phyloP scores from a whole-genome alignment of 306 rosid genomes.

The Lablab purpureus region DNA sequence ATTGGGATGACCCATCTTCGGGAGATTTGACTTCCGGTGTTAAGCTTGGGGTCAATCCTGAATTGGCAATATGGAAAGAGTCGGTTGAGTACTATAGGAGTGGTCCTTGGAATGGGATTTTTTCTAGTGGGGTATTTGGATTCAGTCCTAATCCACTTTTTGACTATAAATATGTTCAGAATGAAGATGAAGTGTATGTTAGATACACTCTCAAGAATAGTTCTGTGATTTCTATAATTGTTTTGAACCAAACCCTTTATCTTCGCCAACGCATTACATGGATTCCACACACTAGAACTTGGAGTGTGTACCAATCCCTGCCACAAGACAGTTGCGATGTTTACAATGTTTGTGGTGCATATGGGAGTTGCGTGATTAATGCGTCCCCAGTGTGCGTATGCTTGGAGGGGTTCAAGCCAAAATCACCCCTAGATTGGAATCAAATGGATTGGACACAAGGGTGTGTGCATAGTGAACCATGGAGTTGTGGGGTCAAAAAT shows the following conservation, averaged over 20 bases:
- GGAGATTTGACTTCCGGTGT: conserved; percentile 40
- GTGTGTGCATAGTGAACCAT: background rate
- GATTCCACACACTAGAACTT: conserved; percentile 40
- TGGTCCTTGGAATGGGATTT: background rate
- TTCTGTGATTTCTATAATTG: conserved; percentile 22
- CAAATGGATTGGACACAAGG: background rate
- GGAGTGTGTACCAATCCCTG: conserved; percentile 44
- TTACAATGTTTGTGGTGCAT: conserved; percentile 50
- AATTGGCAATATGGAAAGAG: conserved; percentile 48
- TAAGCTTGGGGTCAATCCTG: conserved; percentile 38
- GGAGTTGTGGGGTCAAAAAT: conserved; percentile 46
- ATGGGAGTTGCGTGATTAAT: conserved; percentile 48
- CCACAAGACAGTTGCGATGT: conserved; percentile 57
- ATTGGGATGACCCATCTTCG: conserved; percentile 54
- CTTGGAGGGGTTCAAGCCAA: conserved; percentile 32
- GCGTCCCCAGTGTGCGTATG: conserved; percentile 52
- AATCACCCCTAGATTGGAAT: background rate
- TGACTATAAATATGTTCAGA: background rate
- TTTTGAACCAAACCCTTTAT: conserved; percentile 47
- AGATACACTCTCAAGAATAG: conserved; percentile 20
- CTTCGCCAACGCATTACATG: conserved; percentile 35
- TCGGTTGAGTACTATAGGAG: background rate
- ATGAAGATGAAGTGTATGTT: background rate
- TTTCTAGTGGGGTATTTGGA: background rate
- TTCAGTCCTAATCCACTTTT: background rate